Evolutionary conservation across 768 basidiomycete species (phyloP).

Genomic region (Podaxis sp.): DNA sequence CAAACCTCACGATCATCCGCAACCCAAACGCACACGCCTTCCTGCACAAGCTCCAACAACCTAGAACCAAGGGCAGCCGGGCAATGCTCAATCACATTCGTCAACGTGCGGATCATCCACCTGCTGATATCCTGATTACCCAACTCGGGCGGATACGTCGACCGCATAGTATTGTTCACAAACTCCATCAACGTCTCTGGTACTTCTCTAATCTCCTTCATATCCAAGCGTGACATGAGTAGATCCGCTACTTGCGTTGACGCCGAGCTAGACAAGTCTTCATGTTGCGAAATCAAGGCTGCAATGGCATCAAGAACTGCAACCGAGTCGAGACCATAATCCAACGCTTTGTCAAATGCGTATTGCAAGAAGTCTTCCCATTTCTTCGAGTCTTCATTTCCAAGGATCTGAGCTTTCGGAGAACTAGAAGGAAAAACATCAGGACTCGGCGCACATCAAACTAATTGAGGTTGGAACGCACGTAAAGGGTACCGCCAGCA

Average conservation of each 20-base stretch:
- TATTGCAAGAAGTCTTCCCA: constrained; percentile 63
- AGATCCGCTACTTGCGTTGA: constrained; percentile 61
- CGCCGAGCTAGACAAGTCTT: constrained; percentile 30
- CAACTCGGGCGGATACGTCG: constrained; percentile 66
- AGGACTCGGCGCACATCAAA: neutral
- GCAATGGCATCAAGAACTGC: constrained; percentile 60
- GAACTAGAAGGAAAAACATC: constrained; percentile 10
- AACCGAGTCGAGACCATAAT: constrained; percentile 55
- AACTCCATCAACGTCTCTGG: constrained; percentile 58
- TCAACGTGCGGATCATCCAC: constrained; percentile 64
- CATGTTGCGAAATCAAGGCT: constrained; percentile 38
- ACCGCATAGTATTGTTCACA: constrained; percentile 56
- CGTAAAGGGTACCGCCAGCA: constrained; percentile 66
- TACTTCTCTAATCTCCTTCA: constrained; percentile 48
- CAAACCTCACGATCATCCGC: constrained; percentile 56
- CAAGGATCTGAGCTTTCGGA: constrained; percentile 8
- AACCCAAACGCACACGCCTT: constrained; percentile 61
- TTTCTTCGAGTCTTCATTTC: constrained; percentile 44
- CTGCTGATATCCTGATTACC: constrained; percentile 51
- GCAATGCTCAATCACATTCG: constrained; percentile 53
- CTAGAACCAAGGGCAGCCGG: constrained; percentile 45
- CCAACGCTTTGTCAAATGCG: constrained; percentile 55
- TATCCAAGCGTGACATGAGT: constrained; percentile 54
- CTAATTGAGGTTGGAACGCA: constrained; percentile 29
- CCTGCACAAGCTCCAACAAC: constrained; percentile 50